Percentiles rank a stretch among this genome's conserved stretches.
These are phyloP conservation scores for Penicillium nordicum DNA, from an alignment of 2,329 filamentous ascomycete species.

Conservation along the genomic window DNA sequence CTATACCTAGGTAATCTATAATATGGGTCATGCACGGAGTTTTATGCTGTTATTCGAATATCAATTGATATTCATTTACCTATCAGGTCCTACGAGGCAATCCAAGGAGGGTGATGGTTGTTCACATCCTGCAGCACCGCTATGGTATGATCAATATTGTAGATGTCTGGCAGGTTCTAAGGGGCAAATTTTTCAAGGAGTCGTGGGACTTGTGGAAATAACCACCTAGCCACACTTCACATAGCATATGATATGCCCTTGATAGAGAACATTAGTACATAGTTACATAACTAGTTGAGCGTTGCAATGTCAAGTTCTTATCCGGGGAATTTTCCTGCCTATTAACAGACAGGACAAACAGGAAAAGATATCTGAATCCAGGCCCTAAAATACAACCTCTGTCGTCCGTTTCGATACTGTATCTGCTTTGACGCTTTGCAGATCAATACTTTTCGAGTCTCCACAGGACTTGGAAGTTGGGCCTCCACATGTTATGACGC, in stretches of 20 bases:
- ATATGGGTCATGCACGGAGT: background rate
- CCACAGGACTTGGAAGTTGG: background rate
- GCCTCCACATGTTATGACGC: background rate
- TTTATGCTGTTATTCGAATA: background rate
- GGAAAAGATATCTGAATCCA: background rate
- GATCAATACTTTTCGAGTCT: background rate
- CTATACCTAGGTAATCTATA: background rate
- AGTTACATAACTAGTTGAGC: no score
- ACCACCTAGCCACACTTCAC: background rate
- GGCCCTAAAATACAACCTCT: background rate
- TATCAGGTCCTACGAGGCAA: no score
- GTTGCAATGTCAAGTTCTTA: background rate
- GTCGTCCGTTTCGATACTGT: conserved; percentile 6
- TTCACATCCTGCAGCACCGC: background rate
- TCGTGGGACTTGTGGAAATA: background rate
- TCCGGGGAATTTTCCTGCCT: background rate
- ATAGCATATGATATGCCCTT: background rate
- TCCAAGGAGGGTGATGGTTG: background rate
- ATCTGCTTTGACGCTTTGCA: background rate
- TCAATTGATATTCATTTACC: background rate
- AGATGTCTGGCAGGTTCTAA: background rate
- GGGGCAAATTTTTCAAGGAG: background rate
- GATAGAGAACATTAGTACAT: background rate
- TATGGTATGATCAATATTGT: background rate
- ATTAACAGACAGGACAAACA: background rate